A percentile compares a stretch with the other conserved stretches of the same genome.
These are phyloP conservation scores for Candida dajiaensis DNA, from an alignment of 805 yeast species.

Conservation along the genomic window DNA sequence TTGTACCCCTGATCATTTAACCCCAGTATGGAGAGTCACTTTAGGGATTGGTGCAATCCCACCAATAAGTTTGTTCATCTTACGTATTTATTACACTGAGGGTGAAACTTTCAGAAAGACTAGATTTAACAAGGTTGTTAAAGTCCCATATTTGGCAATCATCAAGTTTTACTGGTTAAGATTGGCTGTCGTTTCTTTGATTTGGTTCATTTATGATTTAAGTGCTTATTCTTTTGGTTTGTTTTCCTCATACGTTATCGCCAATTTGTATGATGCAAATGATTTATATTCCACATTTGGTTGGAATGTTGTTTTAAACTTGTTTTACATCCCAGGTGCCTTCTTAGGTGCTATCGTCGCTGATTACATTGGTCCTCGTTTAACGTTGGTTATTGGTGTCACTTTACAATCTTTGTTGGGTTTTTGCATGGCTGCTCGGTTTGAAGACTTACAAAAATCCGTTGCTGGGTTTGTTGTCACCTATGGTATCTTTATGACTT, in stretches of 20 bases:
- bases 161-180: slow-evolving; percentile 84
- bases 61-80: slow-evolving; percentile 68
- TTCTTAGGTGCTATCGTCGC: slow-evolving; percentile 77
- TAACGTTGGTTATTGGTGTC: slow-evolving; percentile 68
- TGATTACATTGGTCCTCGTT: slow-evolving; percentile 90
- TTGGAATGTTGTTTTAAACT: slow-evolving; percentile 85
- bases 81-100: slow-evolving; percentile 73
- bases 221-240: slow-evolving; percentile 83
- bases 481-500: slow-evolving; percentile 79
- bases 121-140: slow-evolving; percentile 56
- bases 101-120: slow-evolving; percentile 65
- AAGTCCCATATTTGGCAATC: slow-evolving; percentile 61
- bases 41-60: slow-evolving; percentile 88
- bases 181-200: slow-evolving; percentile 57
- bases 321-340: slow-evolving; percentile 88
- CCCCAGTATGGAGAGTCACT: slow-evolving; percentile 87
- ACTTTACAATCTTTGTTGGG: slow-evolving; percentile 73
- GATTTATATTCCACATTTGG: slow-evolving; percentile 75
- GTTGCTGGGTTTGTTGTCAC: slow-evolving; percentile 79
- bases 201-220: slow-evolving; percentile 93
- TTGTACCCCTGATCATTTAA: slow-evolving; percentile 61
- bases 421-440: slow-evolving; percentile 72
- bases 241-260: slow-evolving; percentile 69
- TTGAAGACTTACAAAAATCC: slow-evolving; percentile 46
- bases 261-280: slow-evolving; percentile 47